A percentile compares a stretch with the other conserved stretches of the same genome.
Evolutionary conservation across 2,329 filamentous ascomycete species (phyloP).

Genomic region (Arachnopeziza araneosa): DNA sequence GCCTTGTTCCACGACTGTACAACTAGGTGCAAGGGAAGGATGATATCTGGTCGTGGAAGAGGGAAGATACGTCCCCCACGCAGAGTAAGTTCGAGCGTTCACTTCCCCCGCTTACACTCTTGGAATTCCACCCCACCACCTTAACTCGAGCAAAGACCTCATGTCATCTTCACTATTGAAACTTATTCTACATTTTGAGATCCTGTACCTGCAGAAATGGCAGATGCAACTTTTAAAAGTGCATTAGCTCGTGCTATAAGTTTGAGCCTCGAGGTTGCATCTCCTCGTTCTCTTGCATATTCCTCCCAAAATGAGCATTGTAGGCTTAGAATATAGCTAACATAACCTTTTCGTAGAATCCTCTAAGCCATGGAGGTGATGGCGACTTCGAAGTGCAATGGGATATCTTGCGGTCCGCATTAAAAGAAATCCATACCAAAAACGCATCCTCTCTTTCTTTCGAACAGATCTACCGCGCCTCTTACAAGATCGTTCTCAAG

Average conservation of each 20-base stretch:
- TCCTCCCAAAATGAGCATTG: not conserved
- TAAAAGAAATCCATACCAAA: constrained; percentile 85
- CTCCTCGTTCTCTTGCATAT: not conserved
- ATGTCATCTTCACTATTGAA: not conserved
- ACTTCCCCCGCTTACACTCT: not conserved
- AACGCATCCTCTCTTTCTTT: constrained; percentile 88
- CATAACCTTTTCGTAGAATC: constrained; percentile 39
- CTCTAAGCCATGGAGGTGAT: constrained; percentile 47
- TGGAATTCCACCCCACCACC: not conserved
- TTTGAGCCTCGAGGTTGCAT: too few species aligned
- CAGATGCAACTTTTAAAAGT: too few species aligned
- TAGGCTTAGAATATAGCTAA: constrained; percentile 3
- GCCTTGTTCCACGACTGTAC: not conserved
- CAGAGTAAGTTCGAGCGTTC: constrained; percentile 46
- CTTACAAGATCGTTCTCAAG: constrained; percentile 88
- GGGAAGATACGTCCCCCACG: constrained; percentile 63
- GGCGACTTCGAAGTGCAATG: constrained; percentile 85
- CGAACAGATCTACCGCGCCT: constrained; percentile 88
- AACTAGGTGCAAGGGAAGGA: constrained; percentile 20
- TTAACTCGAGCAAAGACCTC: not conserved
- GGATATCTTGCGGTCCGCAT: constrained; percentile 68
- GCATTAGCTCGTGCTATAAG: too few species aligned
- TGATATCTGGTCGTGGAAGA: constrained; percentile 47
- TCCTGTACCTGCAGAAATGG: too few species aligned
- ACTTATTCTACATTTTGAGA: too few species aligned